These are phyloP conservation scores for Aspergillus quadricinctus DNA, from an alignment of 2,329 filamentous ascomycete genomes.

Conservation along the genomic window DNA sequence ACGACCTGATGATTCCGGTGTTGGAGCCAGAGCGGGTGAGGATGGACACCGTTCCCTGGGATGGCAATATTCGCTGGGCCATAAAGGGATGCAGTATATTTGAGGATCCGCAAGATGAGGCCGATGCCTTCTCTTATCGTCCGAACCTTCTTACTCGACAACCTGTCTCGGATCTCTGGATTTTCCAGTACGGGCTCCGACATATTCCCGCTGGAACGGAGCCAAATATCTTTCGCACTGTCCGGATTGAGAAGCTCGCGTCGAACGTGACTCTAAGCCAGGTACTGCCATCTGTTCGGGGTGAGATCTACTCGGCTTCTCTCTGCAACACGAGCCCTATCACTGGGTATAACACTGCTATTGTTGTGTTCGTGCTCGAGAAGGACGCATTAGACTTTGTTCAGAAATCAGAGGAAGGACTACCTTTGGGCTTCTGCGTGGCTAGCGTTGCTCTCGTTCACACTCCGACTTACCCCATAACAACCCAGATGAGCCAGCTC, in stretches of 20 bases:
- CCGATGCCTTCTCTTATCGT: conserved; percentile 8
- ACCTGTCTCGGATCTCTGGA: conserved; percentile 13
- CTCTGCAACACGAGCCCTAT: conserved; percentile 26
- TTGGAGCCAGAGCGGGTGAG: conserved; percentile 13
- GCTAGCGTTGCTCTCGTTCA: conserved; percentile 21
- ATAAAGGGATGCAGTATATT: conserved; percentile 20
- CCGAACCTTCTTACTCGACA: conserved; percentile 7
- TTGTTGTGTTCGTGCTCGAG: conserved; percentile 27
- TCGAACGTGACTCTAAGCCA: conserved; percentile 16
- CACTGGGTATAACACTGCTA: conserved; percentile 26
- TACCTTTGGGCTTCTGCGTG: conserved; percentile 15
- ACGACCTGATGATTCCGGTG: conserved; percentile 9
- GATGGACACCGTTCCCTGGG: conserved; percentile 12
- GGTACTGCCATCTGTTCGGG: conserved; percentile 20
- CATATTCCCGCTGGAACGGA: conserved; percentile 22
- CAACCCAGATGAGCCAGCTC: conserved; percentile 15
- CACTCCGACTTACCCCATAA: conserved; percentile 30
- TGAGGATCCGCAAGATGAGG: conserved; percentile 17
- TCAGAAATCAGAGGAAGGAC: conserved; percentile 10
- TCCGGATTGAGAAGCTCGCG: conserved; percentile 26
- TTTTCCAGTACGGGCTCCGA: conserved; percentile 31
- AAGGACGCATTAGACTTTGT: conserved; percentile 21
- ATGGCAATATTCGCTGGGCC: conserved; percentile 20
- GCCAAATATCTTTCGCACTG: conserved; percentile 25
- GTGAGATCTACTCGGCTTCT: conserved; percentile 26